phyloP scores from a whole-genome alignment of 768 basidiomycete genomes.

The Symmetrospora coprosmae region DNA sequence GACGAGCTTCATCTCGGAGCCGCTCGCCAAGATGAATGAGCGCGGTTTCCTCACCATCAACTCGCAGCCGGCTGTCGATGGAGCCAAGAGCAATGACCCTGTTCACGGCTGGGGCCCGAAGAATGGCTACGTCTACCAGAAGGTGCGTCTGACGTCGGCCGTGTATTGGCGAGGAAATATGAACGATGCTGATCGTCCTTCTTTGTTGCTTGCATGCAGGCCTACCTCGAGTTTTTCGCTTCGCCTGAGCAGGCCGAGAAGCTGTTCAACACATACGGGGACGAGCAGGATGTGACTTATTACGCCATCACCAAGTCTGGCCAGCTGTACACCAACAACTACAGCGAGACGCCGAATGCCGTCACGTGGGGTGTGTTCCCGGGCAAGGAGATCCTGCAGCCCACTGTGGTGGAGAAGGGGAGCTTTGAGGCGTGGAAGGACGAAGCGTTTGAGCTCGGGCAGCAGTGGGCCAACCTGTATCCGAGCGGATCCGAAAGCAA shows the following conservation, averaged over 20 bases:
- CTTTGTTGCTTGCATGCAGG: conserved; percentile 60
- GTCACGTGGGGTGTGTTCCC: conserved; percentile 99
- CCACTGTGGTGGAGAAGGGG: conserved; percentile 86
- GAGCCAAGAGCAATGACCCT: conserved; percentile 55
- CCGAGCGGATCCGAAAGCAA: conserved; percentile 58
- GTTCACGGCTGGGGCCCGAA: conserved; percentile 86
- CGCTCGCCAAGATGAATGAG: conserved; percentile 81
- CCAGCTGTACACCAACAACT: conserved; percentile 84
- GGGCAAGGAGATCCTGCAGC: conserved; percentile 85
- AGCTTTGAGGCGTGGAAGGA: conserved; percentile 97
- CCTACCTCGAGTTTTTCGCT: conserved; percentile 92
- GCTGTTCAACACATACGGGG: conserved; percentile 41
- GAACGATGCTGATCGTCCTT: conserved; percentile 40
- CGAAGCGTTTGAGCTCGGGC: conserved; percentile 90
- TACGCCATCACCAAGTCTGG: conserved; percentile 94
- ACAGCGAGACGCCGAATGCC: conserved; percentile 88
- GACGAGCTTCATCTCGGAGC: conserved; percentile 51
- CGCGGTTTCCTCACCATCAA: conserved; percentile 92
- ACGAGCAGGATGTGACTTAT: conserved; percentile 79
- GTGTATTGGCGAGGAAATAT: conserved; percentile 1
- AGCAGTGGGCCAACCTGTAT: conserved; percentile 79
- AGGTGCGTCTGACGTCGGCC: conserved; percentile 45
- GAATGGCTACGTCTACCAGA: conserved; percentile 90
- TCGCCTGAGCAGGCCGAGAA: conserved; percentile 34
- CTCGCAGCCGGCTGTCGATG: conserved; percentile 90